Percentiles rank a stretch among this genome's conserved stretches.
These are phyloP conservation scores for Boechera divaricarpa DNA, from an alignment of 345 rosid species.

Conservation along the genomic window DNA sequence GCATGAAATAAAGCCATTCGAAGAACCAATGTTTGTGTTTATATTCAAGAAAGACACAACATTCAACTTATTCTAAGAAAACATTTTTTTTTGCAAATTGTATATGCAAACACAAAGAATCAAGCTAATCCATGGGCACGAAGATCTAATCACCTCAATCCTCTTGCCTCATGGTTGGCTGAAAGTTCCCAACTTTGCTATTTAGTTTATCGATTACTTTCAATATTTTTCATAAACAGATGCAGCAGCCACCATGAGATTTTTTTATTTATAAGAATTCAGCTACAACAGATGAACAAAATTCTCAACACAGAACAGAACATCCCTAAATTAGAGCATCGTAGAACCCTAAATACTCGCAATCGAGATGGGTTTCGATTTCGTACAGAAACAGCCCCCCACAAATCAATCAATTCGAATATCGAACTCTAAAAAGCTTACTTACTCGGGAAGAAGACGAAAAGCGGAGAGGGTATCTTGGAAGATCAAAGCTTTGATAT, in stretches of 20 bases:
- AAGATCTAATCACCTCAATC: not conserved
- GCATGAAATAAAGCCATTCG: not conserved
- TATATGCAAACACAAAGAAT: not conserved
- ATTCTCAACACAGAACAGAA: not conserved
- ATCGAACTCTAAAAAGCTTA: too few species aligned
- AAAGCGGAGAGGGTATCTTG: slow-evolving; percentile 73
- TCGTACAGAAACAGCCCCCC: not conserved
- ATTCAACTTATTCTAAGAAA: not conserved
- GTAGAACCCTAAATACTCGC: not conserved
- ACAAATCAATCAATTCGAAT: not conserved
- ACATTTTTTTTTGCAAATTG: not conserved
- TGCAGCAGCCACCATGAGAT: too few species aligned
- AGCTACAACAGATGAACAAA: slow-evolving; percentile 19
- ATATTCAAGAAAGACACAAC: not conserved
- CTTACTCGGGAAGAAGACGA: slow-evolving; percentile 78
- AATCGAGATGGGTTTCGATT: not conserved
- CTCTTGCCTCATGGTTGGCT: not conserved
- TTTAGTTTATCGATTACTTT: too few species aligned
- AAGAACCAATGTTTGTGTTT: not conserved
- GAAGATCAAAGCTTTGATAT: slow-evolving; percentile 66
- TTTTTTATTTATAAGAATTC: not conserved
- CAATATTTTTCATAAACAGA: too few species aligned
- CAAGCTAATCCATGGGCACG: not conserved
- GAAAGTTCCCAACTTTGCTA: not conserved
- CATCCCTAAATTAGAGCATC: not conserved